These are phyloP conservation scores for Naegleria lovaniensis DNA, from an alignment of 208 protist genomes.

Conservation along the genomic window DNA sequence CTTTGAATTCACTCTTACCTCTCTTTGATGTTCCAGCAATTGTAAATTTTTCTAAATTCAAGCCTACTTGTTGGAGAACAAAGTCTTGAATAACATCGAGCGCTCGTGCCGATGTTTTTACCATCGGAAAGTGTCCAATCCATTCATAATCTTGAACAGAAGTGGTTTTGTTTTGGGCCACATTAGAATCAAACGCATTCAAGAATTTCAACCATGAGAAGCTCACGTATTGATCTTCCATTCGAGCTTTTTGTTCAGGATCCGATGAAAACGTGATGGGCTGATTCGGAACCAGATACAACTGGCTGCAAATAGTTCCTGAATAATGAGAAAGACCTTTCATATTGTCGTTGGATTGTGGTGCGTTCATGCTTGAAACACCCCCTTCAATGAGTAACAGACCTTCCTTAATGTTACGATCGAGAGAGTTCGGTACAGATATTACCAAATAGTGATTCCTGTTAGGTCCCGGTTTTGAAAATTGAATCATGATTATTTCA, in stretches of 20 bases:
- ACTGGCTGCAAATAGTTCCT: not conserved
- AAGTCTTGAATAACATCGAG: slow-evolving; percentile 57
- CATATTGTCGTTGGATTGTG: not conserved
- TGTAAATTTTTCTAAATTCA: slow-evolving; percentile 40
- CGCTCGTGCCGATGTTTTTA: slow-evolving; percentile 48
- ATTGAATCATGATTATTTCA: too few species aligned
- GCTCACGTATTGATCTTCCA: not conserved
- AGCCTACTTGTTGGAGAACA: not conserved
- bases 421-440: not conserved
- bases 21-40: slow-evolving; percentile 44
- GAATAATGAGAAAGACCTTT: too few species aligned
- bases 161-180: too few species aligned
- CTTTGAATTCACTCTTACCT: too few species aligned
- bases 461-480: not conserved
- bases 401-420: not conserved
- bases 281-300: not conserved
- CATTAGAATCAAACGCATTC: slow-evolving; percentile 25
- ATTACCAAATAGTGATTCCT: not conserved
- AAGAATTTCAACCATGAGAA: slow-evolving; percentile 40
- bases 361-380: not conserved
- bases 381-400: not conserved
- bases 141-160: slow-evolving; percentile 28
- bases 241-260: not conserved
- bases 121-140: slow-evolving; percentile 54
- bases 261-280: not conserved